These are phyloP conservation scores for Porcisia hertigi DNA, from an alignment of 208 protist species.

Conservation along the genomic window DNA sequence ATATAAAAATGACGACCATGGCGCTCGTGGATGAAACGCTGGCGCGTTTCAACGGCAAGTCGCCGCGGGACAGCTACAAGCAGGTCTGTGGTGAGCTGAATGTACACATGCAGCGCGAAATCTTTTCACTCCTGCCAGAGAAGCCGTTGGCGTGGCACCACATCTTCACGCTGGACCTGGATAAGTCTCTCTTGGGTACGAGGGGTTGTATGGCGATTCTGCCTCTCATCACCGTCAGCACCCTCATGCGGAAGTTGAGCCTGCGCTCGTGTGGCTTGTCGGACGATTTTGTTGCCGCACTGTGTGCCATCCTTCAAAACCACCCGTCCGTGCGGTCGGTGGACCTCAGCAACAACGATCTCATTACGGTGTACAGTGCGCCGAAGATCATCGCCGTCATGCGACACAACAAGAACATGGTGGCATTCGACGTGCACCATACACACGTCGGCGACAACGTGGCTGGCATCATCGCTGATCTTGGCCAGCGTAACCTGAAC, in stretches of 20 bases:
- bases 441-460: conserved; percentile 82
- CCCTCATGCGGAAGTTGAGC: conserved; percentile 62
- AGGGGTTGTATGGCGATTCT: conserved; percentile 80
- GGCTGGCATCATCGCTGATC: conserved; percentile 56
- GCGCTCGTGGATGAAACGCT: conserved; percentile 70
- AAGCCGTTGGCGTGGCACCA: conserved; percentile 67
- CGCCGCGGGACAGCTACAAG: conserved; percentile 73
- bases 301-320: conserved; percentile 63
- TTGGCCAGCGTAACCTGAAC: conserved; percentile 56
- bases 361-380: conserved; percentile 77
- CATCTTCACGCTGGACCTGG: conserved; percentile 66
- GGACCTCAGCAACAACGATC: conserved; percentile 72
- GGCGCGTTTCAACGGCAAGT: conserved; percentile 76
- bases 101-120: conserved; percentile 62
- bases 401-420: conserved; percentile 75
- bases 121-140: conserved; percentile 58
- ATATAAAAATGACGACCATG: conserved; percentile 67
- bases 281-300: conserved; percentile 65
- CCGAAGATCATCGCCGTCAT: conserved; percentile 67
- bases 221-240: conserved; percentile 74
- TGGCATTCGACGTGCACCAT: conserved; percentile 56
- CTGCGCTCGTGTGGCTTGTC: conserved; percentile 65
- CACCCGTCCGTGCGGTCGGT: conserved; percentile 71
- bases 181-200: conserved; percentile 50
- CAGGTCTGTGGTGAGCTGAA: conserved; percentile 75